Evolutionary conservation across 2,329 filamentous ascomycete species (phyloP).

Genomic region (Penicillium brevicompactum): DNA sequence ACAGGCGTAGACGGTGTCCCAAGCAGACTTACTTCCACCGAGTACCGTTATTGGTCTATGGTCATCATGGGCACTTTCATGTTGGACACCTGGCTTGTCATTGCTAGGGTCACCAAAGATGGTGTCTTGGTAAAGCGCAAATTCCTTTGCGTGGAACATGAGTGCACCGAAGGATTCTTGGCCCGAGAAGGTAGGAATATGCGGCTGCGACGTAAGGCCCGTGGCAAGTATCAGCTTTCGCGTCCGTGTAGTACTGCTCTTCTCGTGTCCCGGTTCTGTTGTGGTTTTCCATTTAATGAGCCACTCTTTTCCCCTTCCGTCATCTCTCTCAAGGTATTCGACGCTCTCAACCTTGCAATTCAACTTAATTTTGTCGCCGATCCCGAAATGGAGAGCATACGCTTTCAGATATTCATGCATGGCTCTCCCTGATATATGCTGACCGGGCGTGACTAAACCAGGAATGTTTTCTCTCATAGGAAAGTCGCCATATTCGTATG

Average conservation of each 20-base stretch:
- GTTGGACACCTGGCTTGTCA: conserved; percentile 27
- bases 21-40: conserved; percentile 61
- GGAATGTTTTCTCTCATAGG: conserved; percentile 61
- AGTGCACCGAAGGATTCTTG: conserved; percentile 51
- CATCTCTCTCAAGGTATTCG: conserved; percentile 8
- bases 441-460: conserved; percentile 39
- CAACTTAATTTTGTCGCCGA: conserved; percentile 30
- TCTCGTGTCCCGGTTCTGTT: background rate
- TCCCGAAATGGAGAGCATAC: conserved; percentile 54
- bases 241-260: conserved; percentile 17
- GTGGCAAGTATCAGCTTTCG: conserved; percentile 59
- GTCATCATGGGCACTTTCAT: conserved; percentile 4
- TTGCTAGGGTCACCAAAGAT: conserved; percentile 5
- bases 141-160: conserved; percentile 58
- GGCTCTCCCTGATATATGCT: conserved; percentile 58
- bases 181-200: conserved; percentile 53
- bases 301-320: conserved; percentile 22
- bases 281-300: background rate
- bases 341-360: background rate
- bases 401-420: conserved; percentile 58
- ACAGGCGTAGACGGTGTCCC: conserved; percentile 61
- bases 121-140: conserved; percentile 29
- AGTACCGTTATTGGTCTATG: conserved; percentile 49
- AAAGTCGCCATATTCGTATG: conserved; percentile 70
- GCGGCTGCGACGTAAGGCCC: conserved; percentile 57